Evolutionary conservation across 2,329 filamentous ascomycete genomes (phyloP).

Genomic region (Trichophaea hybrida): DNA sequence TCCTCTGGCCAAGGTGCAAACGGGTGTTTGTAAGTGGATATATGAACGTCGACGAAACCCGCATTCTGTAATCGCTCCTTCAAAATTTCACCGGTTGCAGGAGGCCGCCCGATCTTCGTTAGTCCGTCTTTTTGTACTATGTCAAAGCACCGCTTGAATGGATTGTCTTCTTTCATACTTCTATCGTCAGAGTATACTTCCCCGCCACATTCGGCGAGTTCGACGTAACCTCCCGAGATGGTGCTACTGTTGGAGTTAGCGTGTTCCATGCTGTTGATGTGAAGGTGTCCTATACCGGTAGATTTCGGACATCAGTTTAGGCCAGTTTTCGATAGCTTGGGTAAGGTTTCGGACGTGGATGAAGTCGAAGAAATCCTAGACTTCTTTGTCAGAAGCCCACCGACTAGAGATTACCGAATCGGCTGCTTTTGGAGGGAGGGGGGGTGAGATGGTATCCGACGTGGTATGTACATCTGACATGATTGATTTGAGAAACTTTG

Average conservation of each 20-base stretch:
- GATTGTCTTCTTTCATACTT: background rate
- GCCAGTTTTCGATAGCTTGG: constrained; percentile 29
- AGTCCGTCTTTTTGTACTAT: background rate
- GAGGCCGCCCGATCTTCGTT: background rate
- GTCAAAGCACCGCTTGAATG: background rate
- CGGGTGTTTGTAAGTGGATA: background rate
- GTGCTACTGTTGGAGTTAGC: constrained; percentile 33
- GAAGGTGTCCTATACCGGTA: background rate
- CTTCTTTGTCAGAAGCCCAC: constrained; percentile 10
- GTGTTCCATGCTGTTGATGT: too few species aligned
- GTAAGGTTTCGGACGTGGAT: constrained; percentile 27
- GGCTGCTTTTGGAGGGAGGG: too few species aligned
- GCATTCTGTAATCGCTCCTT: background rate
- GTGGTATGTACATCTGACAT: too few species aligned
- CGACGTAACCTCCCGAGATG: constrained; percentile 44
- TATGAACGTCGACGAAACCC: background rate
- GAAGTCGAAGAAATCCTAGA: constrained; percentile 26
- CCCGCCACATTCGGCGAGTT: constrained; percentile 29
- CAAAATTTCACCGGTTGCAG: background rate
- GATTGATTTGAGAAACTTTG: too few species aligned
- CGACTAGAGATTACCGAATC: too few species aligned
- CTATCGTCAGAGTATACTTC: background rate
- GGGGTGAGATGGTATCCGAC: too few species aligned
- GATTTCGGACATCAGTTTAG: background rate
- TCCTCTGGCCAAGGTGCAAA: constrained; percentile 6